Percentiles rank a stretch among this genome's conserved stretches.
Evolutionary conservation across 2,329 filamentous ascomycete species (phyloP).

Genomic region (Tolypocladium nubicola): DNA sequence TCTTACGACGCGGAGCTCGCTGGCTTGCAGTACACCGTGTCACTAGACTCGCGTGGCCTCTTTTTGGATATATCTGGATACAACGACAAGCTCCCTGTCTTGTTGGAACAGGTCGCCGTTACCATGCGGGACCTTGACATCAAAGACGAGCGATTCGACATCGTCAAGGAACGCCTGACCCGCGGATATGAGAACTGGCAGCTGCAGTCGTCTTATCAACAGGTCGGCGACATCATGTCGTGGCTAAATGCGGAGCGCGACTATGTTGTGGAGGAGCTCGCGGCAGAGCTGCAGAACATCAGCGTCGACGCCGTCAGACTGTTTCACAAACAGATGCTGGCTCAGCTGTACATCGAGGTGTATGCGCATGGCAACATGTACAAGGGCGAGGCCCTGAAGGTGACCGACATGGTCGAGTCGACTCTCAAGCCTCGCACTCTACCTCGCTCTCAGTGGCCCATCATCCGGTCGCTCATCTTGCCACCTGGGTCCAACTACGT

Average conservation of each 20-base stretch:
- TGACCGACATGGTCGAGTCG: slow-evolving; percentile 73
- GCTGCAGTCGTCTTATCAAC: slow-evolving; percentile 78
- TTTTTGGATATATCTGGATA: slow-evolving; percentile 78
- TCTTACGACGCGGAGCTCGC: slow-evolving; percentile 93
- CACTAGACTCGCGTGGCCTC: slow-evolving; percentile 60
- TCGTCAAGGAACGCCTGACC: slow-evolving; percentile 76
- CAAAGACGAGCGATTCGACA: slow-evolving; percentile 77
- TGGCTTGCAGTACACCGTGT: slow-evolving; percentile 74
- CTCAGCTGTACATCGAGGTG: slow-evolving; percentile 78
- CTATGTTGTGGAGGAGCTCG: slow-evolving; percentile 70
- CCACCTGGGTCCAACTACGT: slow-evolving; percentile 74
- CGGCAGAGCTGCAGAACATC: slow-evolving; percentile 64
- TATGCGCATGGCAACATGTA: slow-evolving; percentile 88
- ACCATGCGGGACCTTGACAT: slow-evolving; percentile 79
- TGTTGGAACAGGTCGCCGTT: slow-evolving; percentile 78
- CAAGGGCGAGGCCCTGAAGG: slow-evolving; percentile 80
- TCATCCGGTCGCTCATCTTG: slow-evolving; percentile 65
- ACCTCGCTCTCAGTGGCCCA: slow-evolving; percentile 68
- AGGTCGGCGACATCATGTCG: slow-evolving; percentile 72
- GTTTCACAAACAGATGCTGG: slow-evolving; percentile 72
- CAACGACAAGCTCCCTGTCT: slow-evolving; percentile 88
- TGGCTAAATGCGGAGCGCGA: slow-evolving; percentile 70
- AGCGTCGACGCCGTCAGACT: slow-evolving; percentile 62
- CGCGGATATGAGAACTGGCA: slow-evolving; percentile 79
- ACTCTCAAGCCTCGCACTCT: slow-evolving; percentile 65